Base-by-base conservation (phyloP, 352 stramenopile species). In the Globisporangium cederbergense region DNA sequence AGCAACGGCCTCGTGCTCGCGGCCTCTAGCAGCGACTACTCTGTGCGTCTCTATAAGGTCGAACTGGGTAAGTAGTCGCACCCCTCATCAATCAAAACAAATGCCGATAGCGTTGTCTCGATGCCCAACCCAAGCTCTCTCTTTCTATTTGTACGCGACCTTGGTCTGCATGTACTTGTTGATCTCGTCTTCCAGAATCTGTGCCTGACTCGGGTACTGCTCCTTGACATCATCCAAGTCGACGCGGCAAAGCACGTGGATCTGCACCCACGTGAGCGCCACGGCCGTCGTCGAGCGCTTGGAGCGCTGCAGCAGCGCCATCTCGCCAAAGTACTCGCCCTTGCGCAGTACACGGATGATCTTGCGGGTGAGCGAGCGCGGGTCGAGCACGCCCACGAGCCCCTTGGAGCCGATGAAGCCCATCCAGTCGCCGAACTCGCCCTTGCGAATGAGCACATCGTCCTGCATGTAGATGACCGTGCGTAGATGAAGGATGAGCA, bases 391-490 rank as follows among this genome's bases (percentile, higher is more conserved):
- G 9, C 79, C 81, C 3, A 90, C 81, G 1, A 74, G 78, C 1
- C 82, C 84, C 64, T 87, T 90, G 14, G 78, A 88, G 16, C 81
- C 81, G 52, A 91, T 90, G 55, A 93, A 91, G 8, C 82, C 84
- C 84, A 93, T 93, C 84, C 84, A 93, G 66, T 93, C 82, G 11
- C 84, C 80, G 34, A 81, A 81, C 66, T 93, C 84, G n/a, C 82
- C 82, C 62, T 93, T 91, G 46, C 84, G 78, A 36, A 91, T 90
- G 11, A 91, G 60, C 16, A 93, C 74, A 57, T 93, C 84, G 61
- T 90, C 84, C 62, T 91, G 82, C 79, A 91, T 90, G 66, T 93
- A 93, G 54, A 89, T 89, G 34, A 90, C 74, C 0, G 82, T 90
- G 22, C 81, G 75, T 28, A 93, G 63, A 40, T 90, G 78, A 45